Base-by-base conservation (phyloP, 495 filamentous ascomycete species). In the Glarea lozoyensis region DNA sequence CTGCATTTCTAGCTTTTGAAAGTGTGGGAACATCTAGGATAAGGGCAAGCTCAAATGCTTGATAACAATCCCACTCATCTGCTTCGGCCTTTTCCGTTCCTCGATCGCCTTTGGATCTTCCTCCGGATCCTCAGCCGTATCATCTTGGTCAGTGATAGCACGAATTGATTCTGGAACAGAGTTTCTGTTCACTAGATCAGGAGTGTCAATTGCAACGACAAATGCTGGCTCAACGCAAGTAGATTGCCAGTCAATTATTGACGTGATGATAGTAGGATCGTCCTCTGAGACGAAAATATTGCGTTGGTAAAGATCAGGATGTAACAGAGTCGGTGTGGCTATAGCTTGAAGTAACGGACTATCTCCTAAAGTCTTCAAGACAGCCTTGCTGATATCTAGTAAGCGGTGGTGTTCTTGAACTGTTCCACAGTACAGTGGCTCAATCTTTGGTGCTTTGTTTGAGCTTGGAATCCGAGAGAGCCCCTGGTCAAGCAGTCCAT, bases 261-360 rank as follows among this genome's bases (percentile, higher is more conserved):
- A 51, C 2, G 60, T 63, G n/a, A 72, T 56, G 10, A 58, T 10
- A 9, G 63, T 60, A 33, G 60, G 67, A 10, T 68, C 63, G 2
- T 60, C 45, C 16, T 53, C 49, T 25, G 61, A 67, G 32, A 71
- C 59, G 39, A 57, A 68, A 36, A 70, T 68, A 31, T 70, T 68
- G 41, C 64, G 49, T 46, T 61, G 65, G 39, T 68, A 54, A 10
- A 69, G 51, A 44, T 70, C 64, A 1, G 58, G 49, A 42, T 69
- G 62, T 27, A 64, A 41, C 7, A 69, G 38, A 34, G 50, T 51
- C 19, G 59, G 64, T 0, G 40, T 49, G 33, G 65, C 60, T 33
- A 59, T 53, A 11, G 61, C 40, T 30, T 62, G 42, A 17, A 68
- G 51, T 32, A 53, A 52, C 16, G 46, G 47, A 54, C 63, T 60